Evolutionary conservation across 345 rosid species (phyloP), one percentile per base, ranked within the genome.

Genomic region (Hirschfeldia incana): DNA sequence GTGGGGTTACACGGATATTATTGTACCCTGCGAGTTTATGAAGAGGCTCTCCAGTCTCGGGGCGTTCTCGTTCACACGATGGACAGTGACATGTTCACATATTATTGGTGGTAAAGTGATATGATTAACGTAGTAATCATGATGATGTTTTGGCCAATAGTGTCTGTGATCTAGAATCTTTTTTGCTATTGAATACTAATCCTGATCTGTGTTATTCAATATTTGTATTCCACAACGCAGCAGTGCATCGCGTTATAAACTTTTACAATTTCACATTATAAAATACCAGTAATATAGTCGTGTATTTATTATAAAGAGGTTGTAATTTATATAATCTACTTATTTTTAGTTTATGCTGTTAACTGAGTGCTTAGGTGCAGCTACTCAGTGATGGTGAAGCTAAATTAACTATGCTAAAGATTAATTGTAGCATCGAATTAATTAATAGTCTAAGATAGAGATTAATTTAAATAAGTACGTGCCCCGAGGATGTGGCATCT

Each of bases 81-180:
- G 68, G 36, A 75, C 3, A 55, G 66, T 65, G 78, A 65, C 39
- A 32, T 75, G 36, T 34, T 53, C 29, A 11, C 8, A 64, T 65
- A 0, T 33, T 49, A 30, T 44, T 64, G 77, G 77, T 51, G n/a
- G 12, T 64, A 72, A 0, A 8, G 58, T 59, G 37, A 39, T 42
- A 39, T 60, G 1, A 5, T 28, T 42, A 8, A 63, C 30, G 33
- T 63, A 33, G 7, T 37, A 72, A 72, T 59, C 9, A 63, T 46
- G 62, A 73, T 73, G 42, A 44, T 28, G 29, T 42, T 61, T 73
- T 42, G 60, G 30, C 44, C 44, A 3, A 16, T 16, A 4, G 62
- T 63, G 33, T 44, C 30, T 62, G 60, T 44, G 21, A 30, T 46
- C 69, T 44, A 63, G 62, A 73, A 30, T 30, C 69, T 3, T 30